Percentiles rank a stretch among this genome's conserved stretches.
Conservation (phyloP, 768 basidiomycete genomes). For the Trametes villosa region DNA sequence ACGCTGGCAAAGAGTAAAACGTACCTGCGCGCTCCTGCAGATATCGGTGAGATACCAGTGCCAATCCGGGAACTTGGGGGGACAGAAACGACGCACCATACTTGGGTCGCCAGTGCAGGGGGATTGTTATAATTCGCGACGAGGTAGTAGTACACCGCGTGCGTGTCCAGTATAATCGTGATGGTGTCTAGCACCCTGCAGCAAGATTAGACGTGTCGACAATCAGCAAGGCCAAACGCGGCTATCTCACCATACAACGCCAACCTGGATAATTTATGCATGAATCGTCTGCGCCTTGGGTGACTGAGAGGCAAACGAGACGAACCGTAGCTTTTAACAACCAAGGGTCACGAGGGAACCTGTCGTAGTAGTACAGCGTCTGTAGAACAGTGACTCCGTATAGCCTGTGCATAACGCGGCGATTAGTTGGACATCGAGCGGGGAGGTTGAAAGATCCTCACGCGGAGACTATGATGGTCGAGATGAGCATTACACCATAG, state of each 20-base stretch:
- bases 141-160: constrained; percentile 23
- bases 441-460: background rate
- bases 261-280: no score
- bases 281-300: background rate
- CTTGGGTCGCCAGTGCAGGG: constrained; percentile 1
- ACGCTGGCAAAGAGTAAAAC: background rate
- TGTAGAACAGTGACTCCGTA: constrained; percentile 8
- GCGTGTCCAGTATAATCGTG: constrained; percentile 13
- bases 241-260: background rate
- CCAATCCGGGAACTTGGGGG: background rate
- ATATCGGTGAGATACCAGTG: background rate
- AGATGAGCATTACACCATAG: constrained; percentile 21
- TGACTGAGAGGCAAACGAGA: background rate
- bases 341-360: constrained; percentile 8
- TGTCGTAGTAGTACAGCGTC: constrained; percentile 4
- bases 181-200: constrained; percentile 10
- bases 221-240: background rate
- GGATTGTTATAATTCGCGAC: constrained; percentile 19
- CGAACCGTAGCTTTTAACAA: constrained; percentile 3
- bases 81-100: constrained; percentile 4
- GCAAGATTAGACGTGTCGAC: no score
- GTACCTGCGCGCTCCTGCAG: constrained; percentile 5
- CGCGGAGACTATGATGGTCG: constrained; percentile 14
- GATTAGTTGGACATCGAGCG: background rate
- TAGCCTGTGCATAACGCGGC: background rate